A percentile compares a stretch with the other conserved stretches of the same genome.
Evolutionary conservation across 352 stramenopile genomes (phyloP).

Genomic region (Aphanomyces invadans): DNA sequence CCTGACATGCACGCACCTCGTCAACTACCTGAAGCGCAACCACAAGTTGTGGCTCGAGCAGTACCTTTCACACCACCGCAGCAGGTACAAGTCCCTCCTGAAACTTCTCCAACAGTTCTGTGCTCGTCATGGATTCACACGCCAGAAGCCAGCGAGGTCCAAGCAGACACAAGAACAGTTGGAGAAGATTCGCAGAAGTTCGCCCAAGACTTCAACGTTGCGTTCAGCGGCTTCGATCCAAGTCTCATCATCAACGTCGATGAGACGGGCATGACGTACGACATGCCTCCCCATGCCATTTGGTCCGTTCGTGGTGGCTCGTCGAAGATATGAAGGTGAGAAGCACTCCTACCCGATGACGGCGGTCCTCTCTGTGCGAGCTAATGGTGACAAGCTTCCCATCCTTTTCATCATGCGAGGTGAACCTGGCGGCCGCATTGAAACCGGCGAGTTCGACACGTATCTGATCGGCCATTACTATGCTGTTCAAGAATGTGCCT

Average conservation of each 20-base stretch:
- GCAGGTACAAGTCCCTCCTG: background rate
- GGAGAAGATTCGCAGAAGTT: background rate
- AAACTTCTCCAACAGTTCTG: background rate
- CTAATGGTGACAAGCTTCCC: constrained; percentile 26
- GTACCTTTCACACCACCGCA: background rate
- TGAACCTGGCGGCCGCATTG: constrained; percentile 23
- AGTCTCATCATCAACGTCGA: constrained; percentile 17
- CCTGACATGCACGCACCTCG: background rate
- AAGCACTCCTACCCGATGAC: constrained; percentile 25
- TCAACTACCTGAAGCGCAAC: constrained; percentile 10
- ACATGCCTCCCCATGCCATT: constrained; percentile 16
- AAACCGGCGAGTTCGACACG: constrained; percentile 9
- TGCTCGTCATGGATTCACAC: background rate
- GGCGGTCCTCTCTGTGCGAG: constrained; percentile 22
- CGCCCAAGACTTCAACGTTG: background rate
- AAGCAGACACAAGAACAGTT: background rate
- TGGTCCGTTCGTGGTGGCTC: constrained; percentile 24
- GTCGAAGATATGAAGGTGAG: background rate
- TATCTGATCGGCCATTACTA: constrained; percentile 26
- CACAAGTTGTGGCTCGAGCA: constrained; percentile 1
- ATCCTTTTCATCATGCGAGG: constrained; percentile 26
- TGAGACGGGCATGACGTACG: constrained; percentile 23
- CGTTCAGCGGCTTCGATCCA: background rate
- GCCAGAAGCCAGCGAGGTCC: background rate
- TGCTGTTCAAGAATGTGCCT: constrained; percentile 26